These are phyloP conservation scores for Tolypocladium paradoxum DNA, from an alignment of 2,329 filamentous ascomycete genomes.

Conservation along the genomic window DNA sequence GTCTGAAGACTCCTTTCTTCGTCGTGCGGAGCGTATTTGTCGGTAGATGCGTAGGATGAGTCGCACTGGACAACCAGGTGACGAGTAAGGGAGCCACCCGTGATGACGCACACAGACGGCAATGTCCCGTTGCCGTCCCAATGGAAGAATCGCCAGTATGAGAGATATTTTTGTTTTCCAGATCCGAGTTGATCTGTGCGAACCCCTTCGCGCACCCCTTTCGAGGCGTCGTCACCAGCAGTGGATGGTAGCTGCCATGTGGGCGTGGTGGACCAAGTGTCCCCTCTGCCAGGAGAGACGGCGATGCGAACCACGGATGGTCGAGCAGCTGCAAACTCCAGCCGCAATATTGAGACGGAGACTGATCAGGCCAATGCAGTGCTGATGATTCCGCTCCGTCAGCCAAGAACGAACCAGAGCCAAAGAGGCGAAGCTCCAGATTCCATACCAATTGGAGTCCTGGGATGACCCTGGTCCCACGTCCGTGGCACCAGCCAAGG, in stretches of 20 bases:
- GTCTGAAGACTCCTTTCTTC: not conserved
- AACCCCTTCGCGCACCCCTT: not conserved
- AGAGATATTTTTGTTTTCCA: not conserved
- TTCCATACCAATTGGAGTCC: not conserved
- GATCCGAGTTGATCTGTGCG: not conserved
- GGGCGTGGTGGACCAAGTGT: not conserved
- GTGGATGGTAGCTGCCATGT: not conserved
- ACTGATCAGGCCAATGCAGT: not conserved
- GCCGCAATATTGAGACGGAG: not conserved
- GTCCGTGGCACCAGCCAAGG: not conserved
- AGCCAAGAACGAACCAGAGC: not conserved
- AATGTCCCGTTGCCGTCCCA: not conserved
- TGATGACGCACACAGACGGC: not conserved
- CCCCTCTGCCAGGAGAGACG: not conserved
- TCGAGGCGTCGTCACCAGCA: not conserved
- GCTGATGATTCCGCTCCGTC: not conserved
- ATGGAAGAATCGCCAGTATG: not conserved
- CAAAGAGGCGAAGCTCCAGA: not conserved
- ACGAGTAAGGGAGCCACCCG: not conserved
- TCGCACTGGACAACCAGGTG: not conserved
- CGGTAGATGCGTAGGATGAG: not conserved
- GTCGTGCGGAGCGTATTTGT: not conserved
- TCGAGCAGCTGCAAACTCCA: not conserved
- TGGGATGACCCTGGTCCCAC: not conserved
- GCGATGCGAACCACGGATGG: not conserved